Conservation (phyloP, 805 yeast genomes). For the Starmerella floricola region DNA sequence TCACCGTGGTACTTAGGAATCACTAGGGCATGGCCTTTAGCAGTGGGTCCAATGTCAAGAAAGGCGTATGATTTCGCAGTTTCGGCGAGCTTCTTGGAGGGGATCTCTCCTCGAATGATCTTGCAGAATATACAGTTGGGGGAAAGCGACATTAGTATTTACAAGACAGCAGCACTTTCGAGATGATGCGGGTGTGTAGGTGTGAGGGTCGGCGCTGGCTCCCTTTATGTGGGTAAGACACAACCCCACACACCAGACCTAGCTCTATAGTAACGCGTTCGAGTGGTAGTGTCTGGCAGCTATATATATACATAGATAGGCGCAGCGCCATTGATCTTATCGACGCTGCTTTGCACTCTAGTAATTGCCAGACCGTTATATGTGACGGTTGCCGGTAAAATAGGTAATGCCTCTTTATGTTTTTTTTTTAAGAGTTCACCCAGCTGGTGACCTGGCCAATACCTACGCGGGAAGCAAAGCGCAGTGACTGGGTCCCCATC, state of each 20-base stretch:
- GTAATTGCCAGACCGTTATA: no score
- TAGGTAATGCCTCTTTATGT: no score
- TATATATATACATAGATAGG: conserved; percentile 32
- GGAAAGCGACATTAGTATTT: conserved; percentile 15
- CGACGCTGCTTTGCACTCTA: no score
- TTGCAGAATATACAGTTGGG: conserved; percentile 74
- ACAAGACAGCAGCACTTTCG: no score
- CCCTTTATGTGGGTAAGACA: no score
- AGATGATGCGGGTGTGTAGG: not conserved
- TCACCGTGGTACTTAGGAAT: conserved; percentile 94
- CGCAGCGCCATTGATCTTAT: no score
- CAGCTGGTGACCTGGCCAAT: conserved; percentile 39
- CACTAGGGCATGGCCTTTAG: conserved; percentile 76
- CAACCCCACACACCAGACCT: no score
- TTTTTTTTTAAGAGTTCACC: conserved; percentile 27
- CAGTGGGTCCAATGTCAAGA: conserved; percentile 84
- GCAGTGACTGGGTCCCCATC: conserved; percentile 71
- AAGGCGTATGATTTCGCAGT: conserved; percentile 71
- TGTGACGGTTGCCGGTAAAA: no score
- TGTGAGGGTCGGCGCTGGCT: not conserved
- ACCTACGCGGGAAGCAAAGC: conserved; percentile 46
- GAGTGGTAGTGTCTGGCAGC: not conserved
- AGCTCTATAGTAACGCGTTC: not conserved
- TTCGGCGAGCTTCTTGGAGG: conserved; percentile 80
- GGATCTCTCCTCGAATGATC: conserved; percentile 90